Evolutionary conservation across 2,329 filamentous ascomycete species (phyloP).

Genomic region (Nemania abortiva): DNA sequence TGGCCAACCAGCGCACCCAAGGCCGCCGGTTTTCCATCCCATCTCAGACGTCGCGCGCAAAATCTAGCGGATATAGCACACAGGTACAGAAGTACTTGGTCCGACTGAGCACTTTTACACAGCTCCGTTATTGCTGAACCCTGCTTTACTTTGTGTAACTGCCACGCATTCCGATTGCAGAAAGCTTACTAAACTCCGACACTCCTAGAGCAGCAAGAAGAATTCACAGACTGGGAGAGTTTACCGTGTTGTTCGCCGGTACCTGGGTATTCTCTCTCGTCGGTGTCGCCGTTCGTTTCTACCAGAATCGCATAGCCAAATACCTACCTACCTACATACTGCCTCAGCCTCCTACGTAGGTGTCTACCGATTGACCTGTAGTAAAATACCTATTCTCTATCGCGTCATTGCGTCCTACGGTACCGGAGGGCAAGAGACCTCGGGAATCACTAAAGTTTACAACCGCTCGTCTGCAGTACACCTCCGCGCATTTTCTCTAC

Average conservation of each 20-base stretch:
- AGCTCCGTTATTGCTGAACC: constrained; percentile 16
- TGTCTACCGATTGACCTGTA: constrained; percentile 40
- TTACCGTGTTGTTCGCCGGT: constrained; percentile 19
- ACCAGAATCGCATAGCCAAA: constrained; percentile 12
- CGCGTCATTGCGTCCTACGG: constrained; percentile 9
- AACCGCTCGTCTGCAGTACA: constrained; percentile 10
- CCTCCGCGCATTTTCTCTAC: constrained; percentile 7
- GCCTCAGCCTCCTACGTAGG: constrained; percentile 2
- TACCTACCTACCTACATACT: background rate
- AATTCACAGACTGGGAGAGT: background rate
- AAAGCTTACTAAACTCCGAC: constrained; percentile 15
- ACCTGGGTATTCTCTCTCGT: constrained; percentile 2
- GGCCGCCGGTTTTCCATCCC: constrained; percentile 20
- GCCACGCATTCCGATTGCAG: constrained; percentile 27
- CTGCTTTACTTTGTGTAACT: constrained; percentile 34
- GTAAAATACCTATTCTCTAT: constrained; percentile 45
- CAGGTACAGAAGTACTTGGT: background rate
- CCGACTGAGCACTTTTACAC: background rate
- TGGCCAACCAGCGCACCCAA: constrained; percentile 25
- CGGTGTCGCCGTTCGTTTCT: background rate
- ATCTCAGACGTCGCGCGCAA: constrained; percentile 17
- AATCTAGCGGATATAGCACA: constrained; percentile 13
- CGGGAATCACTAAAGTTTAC: background rate
- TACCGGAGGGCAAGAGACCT: background rate
- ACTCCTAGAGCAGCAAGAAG: constrained; percentile 8